Evolutionary conservation across 805 yeast genomes (phyloP), one percentile per base, ranked within the genome.

Genomic region (Candida oleophila): DNA sequence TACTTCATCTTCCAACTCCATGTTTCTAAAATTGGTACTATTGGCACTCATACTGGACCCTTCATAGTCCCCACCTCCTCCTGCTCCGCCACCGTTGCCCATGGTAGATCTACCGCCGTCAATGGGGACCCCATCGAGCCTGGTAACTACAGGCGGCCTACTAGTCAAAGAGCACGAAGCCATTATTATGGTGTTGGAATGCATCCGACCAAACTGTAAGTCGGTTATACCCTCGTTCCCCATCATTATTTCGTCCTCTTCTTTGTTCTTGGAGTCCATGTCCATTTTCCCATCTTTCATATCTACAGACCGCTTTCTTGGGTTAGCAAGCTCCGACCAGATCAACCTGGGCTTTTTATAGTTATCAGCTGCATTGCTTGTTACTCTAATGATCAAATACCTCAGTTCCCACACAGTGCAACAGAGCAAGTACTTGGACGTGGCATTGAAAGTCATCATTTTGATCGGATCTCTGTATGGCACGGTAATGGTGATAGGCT

Each of bases 221-320:
- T 83, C 87, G 0, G 98, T 92, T 34, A 92, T 88, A 2, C 97
- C 97, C 60, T 91, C 97, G 47, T 88, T 81, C 50, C 88, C 95
- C 53, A 86, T 66, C 73, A 68, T 67, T 38, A 63, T 50, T 22
- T 61, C 57, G 25, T 57, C 59, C 3, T 55, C 56, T 25, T 50
- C 59, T 3, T 42, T 45, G n/a, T 40, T 41, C 19, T 38, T 40
- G 3, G 42, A 22, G 7, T 14, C 33, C 28, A 34, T n/a, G 20
- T 42, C 45, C 3, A 33, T 16, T n/a, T n/a, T 28, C 18, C 37
- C 22, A 7, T 42, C 45, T 22, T 34, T 42, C 45, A 35, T 80
- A 46, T 83, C 87, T 4, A 82, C 62, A 3, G 81, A 72, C 39
- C 91, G 65, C 32, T 46, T 41, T 34, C 52, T 48, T 34, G 50